Evolutionary conservation across 2,329 filamentous ascomycete genomes (phyloP), one percentile per base, ranked within the genome.

Genomic region (Beauveria asiatica): DNA sequence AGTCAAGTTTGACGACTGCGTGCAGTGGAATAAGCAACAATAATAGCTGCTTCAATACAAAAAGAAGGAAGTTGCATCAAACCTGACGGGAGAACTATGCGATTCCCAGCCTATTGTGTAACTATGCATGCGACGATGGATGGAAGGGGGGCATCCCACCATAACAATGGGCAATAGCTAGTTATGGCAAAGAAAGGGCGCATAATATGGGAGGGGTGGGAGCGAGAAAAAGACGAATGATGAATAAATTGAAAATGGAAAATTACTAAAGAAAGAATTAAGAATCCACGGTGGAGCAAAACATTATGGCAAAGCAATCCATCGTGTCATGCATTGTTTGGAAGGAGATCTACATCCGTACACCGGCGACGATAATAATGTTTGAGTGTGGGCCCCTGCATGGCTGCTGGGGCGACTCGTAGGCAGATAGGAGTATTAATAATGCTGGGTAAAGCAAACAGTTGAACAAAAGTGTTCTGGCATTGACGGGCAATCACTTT

Each of bases 1-100:
- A 1, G 91, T 97, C 58, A 90, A 83, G 63, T 92, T 97, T 70
- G 87, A 89, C 39, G 92, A 97, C 61, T 97, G 93, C 72, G 86
- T 96, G 41, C 78, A 80, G 67, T 99, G 94, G 94, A 97, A 97
- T 71, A 76, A 73, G 64, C 72, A 71, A 61, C 78, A 59, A 57
- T 48, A 45, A 59, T 50, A 19, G 37, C 44, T 4, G 5, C 17
- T 49, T 1, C n/a, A 6, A 45, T 46, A 41, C 21, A 53, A 19
- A 19, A 50, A 61, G 23, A 41, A 50, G n/a, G 11, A 11, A 49
- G 41, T 2, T 37, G 10, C n/a, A 51, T 13, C 11, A 37, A 37
- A 19, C 21, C 41, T 17, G 41, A 41, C 19, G 3, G 49, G 42
- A 42, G 39, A 11, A 21, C 25, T n/a, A 25, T 16, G 30, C 21